Evolutionary conservation across 164 flowering plant genomes (phyloP), one percentile per base, ranked within the genome.

Genomic region (Nelumbo lutea): DNA sequence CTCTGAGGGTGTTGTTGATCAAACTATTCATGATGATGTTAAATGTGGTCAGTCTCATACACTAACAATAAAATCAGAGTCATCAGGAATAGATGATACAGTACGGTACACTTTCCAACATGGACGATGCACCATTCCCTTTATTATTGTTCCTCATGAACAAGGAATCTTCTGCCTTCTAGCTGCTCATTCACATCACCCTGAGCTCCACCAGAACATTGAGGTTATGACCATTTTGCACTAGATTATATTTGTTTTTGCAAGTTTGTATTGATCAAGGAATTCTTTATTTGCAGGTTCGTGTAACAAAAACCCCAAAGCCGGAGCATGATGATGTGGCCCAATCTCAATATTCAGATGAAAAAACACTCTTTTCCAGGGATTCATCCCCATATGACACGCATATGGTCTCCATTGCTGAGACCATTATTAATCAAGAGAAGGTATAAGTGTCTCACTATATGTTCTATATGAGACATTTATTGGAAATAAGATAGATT

Each of bases 91-190:
- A 13, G 77, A 77, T 56, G 78, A 76, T 59, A 70, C 76, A 7
- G 62, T 74, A 52, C 75, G 64, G 50, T 88, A 82, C 65, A 72
- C 74, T 68, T 90, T 90, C 73, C 58, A 66, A 53, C 73, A 73
- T 64, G 96, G 96, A 27, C 75, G 79, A 56, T 90, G 96, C 72
- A 72, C 39, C 57, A 73, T 90, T 65, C 85, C 86, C 63, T 15
- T 72, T n/a, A 75, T 90, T 77, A 59, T 71, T 40, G 71, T 87
- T 46, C 91, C 93, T 65, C 59, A 38, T 11, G 76, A 48, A 59
- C 79, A 76, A 67, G 89, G 89, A 57, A n/a, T 14, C 14, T 80
- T 81, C 73, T 63, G 63, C 70, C 76, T 88, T 71, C 43, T 60
- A 39, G 90, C 85, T 72, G 69, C 74, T 71, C 91, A 90, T 67